Conservation (phyloP, 352 stramenopile genomes). For the Phytophthora pistaciae region DNA sequence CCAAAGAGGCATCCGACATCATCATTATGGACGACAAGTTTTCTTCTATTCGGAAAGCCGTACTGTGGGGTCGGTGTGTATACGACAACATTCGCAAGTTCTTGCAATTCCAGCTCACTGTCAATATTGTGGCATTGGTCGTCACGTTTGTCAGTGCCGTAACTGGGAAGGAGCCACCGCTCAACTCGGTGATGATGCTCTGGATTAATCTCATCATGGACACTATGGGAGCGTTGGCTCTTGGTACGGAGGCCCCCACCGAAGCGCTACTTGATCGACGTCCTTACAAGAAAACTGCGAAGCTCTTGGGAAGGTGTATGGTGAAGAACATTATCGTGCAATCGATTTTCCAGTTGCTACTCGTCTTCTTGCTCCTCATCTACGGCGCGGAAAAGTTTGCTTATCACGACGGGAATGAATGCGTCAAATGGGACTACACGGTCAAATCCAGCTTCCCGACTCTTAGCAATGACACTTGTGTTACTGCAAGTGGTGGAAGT, state of each 20-base stretch:
- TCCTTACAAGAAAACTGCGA: constrained; percentile 78
- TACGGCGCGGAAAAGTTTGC: constrained; percentile 70
- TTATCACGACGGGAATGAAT: constrained; percentile 68
- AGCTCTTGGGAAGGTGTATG: constrained; percentile 66
- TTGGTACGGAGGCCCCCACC: constrained; percentile 77
- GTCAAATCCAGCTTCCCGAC: constrained; percentile 62
- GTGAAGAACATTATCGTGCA: constrained; percentile 84
- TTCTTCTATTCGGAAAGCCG: constrained; percentile 81
- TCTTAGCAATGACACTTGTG: constrained; percentile 49
- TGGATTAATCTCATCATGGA: constrained; percentile 93
- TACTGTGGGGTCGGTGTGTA: constrained; percentile 84
- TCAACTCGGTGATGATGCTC: constrained; percentile 91
- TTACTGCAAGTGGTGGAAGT: constrained; percentile 50
- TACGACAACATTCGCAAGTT: constrained; percentile 91
- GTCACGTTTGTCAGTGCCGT: constrained; percentile 88
- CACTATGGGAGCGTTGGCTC: constrained; percentile 77
- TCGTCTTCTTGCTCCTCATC: constrained; percentile 85
- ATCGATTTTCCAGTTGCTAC: constrained; percentile 77
- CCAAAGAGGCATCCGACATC: constrained; percentile 87
- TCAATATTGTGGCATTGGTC: constrained; percentile 85
- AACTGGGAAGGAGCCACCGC: constrained; percentile 78
- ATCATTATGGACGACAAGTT: constrained; percentile 92
- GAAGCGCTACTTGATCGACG: constrained; percentile 69
- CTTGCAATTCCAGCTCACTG: constrained; percentile 85
- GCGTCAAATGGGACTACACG: constrained; percentile 47